Conservation (phyloP, 2,329 filamentous ascomycete genomes). For the Zymoseptoria passerinii region DNA sequence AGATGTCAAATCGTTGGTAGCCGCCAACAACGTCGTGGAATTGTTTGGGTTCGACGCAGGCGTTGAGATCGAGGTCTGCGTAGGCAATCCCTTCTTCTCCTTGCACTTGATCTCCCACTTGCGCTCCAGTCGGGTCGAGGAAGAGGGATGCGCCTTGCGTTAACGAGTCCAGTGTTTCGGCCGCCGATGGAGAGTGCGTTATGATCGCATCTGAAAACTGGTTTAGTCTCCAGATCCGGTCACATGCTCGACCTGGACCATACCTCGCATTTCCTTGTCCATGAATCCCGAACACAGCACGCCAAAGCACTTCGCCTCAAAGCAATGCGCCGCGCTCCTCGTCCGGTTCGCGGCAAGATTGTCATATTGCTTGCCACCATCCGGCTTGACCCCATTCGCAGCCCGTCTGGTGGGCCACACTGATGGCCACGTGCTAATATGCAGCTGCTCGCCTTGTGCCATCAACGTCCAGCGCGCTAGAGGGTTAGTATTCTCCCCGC, state of each 20-base stretch:
- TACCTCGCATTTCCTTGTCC: conserved; percentile 23
- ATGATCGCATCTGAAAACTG: conserved; percentile 28
- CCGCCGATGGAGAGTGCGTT: conserved; percentile 13
- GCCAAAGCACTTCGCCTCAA: conserved; percentile 51
- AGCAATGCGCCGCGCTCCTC: conserved; percentile 48
- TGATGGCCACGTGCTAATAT: conserved; percentile 49
- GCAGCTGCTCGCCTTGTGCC: conserved; percentile 48
- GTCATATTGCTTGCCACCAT: conserved; percentile 39
- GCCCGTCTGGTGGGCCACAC: conserved; percentile 42
- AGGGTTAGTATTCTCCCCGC: conserved; percentile 52
- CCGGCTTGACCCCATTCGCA: background rate
- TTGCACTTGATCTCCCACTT: conserved; percentile 34
- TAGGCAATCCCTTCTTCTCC: conserved; percentile 44
- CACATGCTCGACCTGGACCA: background rate
- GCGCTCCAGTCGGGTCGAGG: conserved; percentile 43
- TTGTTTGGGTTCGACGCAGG: conserved; percentile 49
- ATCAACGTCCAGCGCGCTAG: conserved; percentile 46
- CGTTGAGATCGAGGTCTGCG: conserved; percentile 42
- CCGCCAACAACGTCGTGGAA: conserved; percentile 50
- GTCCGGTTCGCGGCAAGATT: conserved; percentile 47
- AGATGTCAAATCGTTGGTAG: conserved; percentile 49
- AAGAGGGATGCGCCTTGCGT: conserved; percentile 43
- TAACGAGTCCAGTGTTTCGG: conserved; percentile 30
- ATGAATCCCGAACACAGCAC: conserved; percentile 42
- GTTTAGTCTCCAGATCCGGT: background rate